phyloP scores from a whole-genome alignment of 1,139 yeast species.

The Blastobotrys raffinosifermentans region DNA sequence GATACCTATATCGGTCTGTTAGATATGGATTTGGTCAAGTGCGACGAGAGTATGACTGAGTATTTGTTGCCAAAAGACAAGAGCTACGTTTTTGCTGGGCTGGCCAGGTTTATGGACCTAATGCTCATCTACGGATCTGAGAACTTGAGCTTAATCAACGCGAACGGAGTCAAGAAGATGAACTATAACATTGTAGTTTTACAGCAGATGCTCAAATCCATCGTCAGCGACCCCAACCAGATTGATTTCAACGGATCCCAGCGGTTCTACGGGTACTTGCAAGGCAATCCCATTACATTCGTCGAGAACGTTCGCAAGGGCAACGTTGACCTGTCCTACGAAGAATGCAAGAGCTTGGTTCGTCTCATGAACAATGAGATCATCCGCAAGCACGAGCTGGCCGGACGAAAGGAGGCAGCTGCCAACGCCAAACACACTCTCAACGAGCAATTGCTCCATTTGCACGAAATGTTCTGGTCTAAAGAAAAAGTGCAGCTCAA shows the following conservation, averaged over 20 bases:
- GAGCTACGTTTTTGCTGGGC: slow-evolving; percentile 40
- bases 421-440: slow-evolving; percentile 19
- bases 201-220: slow-evolving; percentile 68
- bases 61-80: slow-evolving; percentile 28
- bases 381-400: slow-evolving; percentile 23
- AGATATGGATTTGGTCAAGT: slow-evolving; percentile 51
- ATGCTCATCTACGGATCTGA: slow-evolving; percentile 57
- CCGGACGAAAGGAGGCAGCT: slow-evolving; percentile 25
- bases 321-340: slow-evolving; percentile 17
- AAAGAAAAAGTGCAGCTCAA: slow-evolving; percentile 14
- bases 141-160: slow-evolving; percentile 50
- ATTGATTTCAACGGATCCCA: slow-evolving; percentile 56
- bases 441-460: slow-evolving; percentile 20
- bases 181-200: slow-evolving; percentile 63
- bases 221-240: slow-evolving; percentile 50
- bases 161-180: slow-evolving; percentile 61
- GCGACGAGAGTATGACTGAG: slow-evolving; percentile 39
- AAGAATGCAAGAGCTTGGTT: slow-evolving; percentile 25
- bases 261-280: slow-evolving; percentile 52
- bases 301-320: slow-evolving; percentile 21
- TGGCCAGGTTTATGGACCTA: slow-evolving; percentile 51
- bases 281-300: slow-evolving; percentile 26
- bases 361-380: slow-evolving; percentile 24
- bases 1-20: slow-evolving; percentile 56
- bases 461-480: slow-evolving; percentile 25